Base-by-base conservation (phyloP, 495 filamentous ascomycete species). In the Aspergillus taichungensis region DNA sequence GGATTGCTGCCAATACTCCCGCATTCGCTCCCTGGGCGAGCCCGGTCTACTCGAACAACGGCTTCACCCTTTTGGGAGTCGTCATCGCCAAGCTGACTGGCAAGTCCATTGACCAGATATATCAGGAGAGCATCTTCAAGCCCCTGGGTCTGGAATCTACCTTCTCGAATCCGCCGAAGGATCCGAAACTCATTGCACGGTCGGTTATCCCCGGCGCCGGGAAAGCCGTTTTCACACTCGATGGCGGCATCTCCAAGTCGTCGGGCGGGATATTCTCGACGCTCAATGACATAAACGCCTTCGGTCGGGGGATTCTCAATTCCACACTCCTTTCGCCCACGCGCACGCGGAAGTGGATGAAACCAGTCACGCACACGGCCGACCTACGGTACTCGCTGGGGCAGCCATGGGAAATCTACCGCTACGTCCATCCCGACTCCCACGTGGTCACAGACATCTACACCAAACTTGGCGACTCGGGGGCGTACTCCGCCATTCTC, bases 21-120 rank as follows among this genome's bases (percentile, higher is more conserved):
- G 66, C 72, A 6, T 77, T 69, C 50, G 50, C 62, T 1, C 68
- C 76, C 4, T 68, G 61, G 32, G 50, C 67, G 6, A 74, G 68
- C 5, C 71, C 78, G 0, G 66, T 69, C 10, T 83, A 82, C 56
- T 77, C 77, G 8, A 79, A 82, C 56, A 69, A 66, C 3, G 75
- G 65, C 0, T 79, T 68, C 47, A 66, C 71, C 36, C 62, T 81
- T 37, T 62, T 82, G 9, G 71, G 69, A 0, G 72, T 76, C 38
- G 75, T 71, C 1, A 62, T 82, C 31, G 73, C 79, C 43, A 65
- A 64, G 38, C 75, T 80, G 34, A 75, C 71, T 2, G 68, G 69
- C 6, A 72, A 63, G 39, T 45, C 50, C 0, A 74, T 75, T 43
- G 43, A 66, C 6, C 36, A 63, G 0, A 62, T 76, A 50, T 61